A percentile compares a stretch with the other conserved stretches of the same genome.
Evolutionary conservation across 148 eudicot genomes (phyloP).

Genomic region (Cornus kousa): DNA sequence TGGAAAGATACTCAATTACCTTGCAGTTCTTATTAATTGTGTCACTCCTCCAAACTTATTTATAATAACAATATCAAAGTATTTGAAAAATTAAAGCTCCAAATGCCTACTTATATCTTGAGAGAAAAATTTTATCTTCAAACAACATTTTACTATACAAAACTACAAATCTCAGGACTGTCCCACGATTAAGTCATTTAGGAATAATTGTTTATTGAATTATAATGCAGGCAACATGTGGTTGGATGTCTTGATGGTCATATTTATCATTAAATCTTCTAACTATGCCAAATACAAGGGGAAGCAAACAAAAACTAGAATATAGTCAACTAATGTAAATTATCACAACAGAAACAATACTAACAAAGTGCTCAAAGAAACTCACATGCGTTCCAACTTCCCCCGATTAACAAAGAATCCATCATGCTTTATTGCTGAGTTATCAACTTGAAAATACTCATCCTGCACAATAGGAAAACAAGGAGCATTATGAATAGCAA

Average conservation of each 20-base stretch:
- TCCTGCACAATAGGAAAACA: constrained; percentile 50
- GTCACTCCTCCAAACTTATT: not conserved
- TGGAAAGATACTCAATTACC: not conserved
- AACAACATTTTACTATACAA: not conserved
- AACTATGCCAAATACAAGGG: not conserved
- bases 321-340: not conserved
- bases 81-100: not conserved
- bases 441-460: constrained; percentile 98
- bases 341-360: constrained; percentile 10
- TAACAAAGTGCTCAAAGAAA: constrained; percentile 15
- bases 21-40: not conserved
- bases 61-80: not conserved
- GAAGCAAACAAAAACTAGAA: not conserved
- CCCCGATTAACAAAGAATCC: constrained; percentile 98
- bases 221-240: not conserved
- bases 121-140: not conserved
- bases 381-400: constrained; percentile 78
- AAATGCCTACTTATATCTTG: not conserved
- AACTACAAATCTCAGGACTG: not conserved
- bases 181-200: not conserved
- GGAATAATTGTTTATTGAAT: not conserved
- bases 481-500: not conserved
- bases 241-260: not conserved
- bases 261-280: not conserved
- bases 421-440: constrained; percentile 90